phyloP scores from a whole-genome alignment of 768 basidiomycete genomes.

The Lentinula detonsa region DNA sequence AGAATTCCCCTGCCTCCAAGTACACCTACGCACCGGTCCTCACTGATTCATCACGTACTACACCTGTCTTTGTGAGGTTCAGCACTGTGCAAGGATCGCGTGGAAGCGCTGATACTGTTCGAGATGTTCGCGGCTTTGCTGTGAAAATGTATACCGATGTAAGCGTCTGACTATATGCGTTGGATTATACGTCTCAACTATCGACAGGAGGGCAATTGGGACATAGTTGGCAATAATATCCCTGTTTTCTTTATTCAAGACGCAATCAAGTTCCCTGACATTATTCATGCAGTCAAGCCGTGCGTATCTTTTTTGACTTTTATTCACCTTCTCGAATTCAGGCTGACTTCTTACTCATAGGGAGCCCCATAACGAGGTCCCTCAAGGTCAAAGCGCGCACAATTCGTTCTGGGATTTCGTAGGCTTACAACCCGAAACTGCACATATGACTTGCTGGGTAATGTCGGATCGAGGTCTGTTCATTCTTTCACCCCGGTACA shows the following conservation, averaged over 20 bases:
- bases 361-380: slow-evolving; percentile 79
- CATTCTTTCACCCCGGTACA: background rate
- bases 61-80: slow-evolving; percentile 79
- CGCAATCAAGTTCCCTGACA: slow-evolving; percentile 80
- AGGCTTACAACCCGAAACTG: slow-evolving; percentile 62
- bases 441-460: slow-evolving; percentile 78
- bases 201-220: slow-evolving; percentile 53
- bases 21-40: slow-evolving; percentile 67
- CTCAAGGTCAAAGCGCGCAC: slow-evolving; percentile 63
- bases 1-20: slow-evolving; percentile 55
- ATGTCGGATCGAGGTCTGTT: slow-evolving; percentile 67
- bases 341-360: too few relatives aligned
- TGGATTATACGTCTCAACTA: background rate
- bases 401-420: slow-evolving; percentile 90
- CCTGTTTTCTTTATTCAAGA: slow-evolving; percentile 83
- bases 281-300: slow-evolving; percentile 81
- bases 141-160: slow-evolving; percentile 78
- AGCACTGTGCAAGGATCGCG: slow-evolving; percentile 78
- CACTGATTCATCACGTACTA: slow-evolving; percentile 66
- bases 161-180: slow-evolving; percentile 27
- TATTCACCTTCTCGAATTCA: too few relatives aligned
- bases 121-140: slow-evolving; percentile 87
- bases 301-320: too few relatives aligned
- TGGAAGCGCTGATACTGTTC: slow-evolving; percentile 78
- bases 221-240: slow-evolving; percentile 80